Evolutionary conservation across 306 rosid species (phyloP).

Genomic region (Pyrus bretschneideri): DNA sequence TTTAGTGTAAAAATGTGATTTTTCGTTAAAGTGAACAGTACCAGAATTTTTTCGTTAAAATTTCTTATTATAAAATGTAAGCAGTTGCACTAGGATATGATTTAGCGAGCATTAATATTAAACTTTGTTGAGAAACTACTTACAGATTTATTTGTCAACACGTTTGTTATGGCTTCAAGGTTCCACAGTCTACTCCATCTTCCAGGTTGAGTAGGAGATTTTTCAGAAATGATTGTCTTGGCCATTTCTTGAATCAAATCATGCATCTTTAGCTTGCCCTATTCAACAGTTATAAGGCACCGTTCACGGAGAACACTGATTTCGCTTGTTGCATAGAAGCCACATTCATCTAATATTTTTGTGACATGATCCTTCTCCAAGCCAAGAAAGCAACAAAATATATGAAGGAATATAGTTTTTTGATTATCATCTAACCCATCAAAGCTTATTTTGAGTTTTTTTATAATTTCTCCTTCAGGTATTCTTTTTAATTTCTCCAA

Average conservation of each 20-base stretch:
- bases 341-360: conserved; percentile 30
- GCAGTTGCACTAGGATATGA: too few relatives aligned
- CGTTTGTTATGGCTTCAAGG: fast-evolving
- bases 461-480: conserved; percentile 15
- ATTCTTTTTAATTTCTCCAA: conserved; percentile 18
- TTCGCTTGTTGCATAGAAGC: conserved; percentile 19
- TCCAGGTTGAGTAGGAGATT: not conserved
- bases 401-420: conserved; percentile 28
- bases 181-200: not conserved
- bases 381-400: conserved; percentile 32
- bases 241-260: conserved; percentile 38
- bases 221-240: conserved; percentile 21
- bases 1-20: too few relatives aligned
- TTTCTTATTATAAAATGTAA: too few relatives aligned
- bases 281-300: conserved; percentile 15
- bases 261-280: conserved; percentile 9
- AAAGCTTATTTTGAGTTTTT: conserved; percentile 20
- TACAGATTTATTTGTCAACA: not conserved
- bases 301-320: conserved; percentile 18
- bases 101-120: not conserved
- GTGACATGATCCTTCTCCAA: conserved; percentile 9
- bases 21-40: too few relatives aligned
- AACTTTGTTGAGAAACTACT: not conserved
- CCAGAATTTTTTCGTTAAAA: too few relatives aligned
- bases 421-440: conserved; percentile 2